Base-by-base conservation (phyloP, 1,139 yeast genomes). In the Williopsis jadinii region DNA sequence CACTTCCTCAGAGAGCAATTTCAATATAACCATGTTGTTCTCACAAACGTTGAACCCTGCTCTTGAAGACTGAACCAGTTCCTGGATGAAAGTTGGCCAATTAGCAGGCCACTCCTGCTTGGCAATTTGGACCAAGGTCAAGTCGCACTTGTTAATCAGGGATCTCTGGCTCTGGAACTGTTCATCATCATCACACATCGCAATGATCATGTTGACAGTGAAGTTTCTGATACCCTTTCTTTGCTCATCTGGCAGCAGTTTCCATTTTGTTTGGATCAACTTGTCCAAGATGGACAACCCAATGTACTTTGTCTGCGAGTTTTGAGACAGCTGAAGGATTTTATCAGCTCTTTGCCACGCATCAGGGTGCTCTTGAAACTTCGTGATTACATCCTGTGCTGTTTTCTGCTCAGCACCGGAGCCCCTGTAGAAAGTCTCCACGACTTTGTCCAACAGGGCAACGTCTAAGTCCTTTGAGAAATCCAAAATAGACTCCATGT, bases 51-150 rank as follows among this genome's bases (percentile, higher is more conserved):
- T 90, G 63, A 84, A 78, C 34, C 95, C 84, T 14, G 94, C 79
- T 49, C 87, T 77, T 40, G 95, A 83, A 50, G 95, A 82, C 49
- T 75, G 75, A 35, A 92, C 94, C 48, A 92, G 77, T 61, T 94
- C 98, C 11, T 97, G 96, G 41, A 92, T 84, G 57, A 94, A 92
- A 54, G 84, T 86, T 19, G 97, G 97, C 99, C 99, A 92, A 60
- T 88, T 85, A 53, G 82, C 88, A 33, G 99, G 99, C 99, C 99
- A 92, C 61, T 92, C 99, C 64, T 94, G 97, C 60, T 92, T 92
- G 58, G 92, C 76, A 40, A 92, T 82, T 58, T 92, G 95, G 32
- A 92, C 98, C 58, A 92, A 71, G 8, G 97, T 92, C 60, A 92
- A 73, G 65, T 92, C 96, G 54, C 92, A 90, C 63, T 94, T 94